Base-by-base conservation (phyloP, 2,329 filamentous ascomycete species). In the Mycosphaerella arachidis region DNA sequence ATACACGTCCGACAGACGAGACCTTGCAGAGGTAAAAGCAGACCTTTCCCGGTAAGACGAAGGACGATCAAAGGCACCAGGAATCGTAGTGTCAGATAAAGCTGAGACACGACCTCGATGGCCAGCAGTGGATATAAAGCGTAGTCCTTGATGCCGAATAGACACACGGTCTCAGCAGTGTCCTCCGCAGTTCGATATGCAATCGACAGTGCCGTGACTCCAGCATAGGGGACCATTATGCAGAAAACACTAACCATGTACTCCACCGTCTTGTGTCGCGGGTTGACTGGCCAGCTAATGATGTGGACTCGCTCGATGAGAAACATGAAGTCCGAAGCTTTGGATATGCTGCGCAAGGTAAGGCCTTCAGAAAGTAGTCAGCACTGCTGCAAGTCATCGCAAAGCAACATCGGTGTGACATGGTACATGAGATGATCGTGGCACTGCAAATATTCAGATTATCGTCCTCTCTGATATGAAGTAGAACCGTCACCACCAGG, bases 261-360 rank as follows among this genome's bases (percentile, higher is more conserved):
- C 45, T 59, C 57, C n/a, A 48, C 45, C 2, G 52, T 55, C 31
- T 48, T 43, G 35, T 52, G 37, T 18, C 53, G 53, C 20, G 53
- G 46, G 6, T 53, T 37, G 6, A 48, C 46, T 4, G 58, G 58
- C 48, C 53, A 56, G 18, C 40, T 51, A 1, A 60, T 57, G 13
- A 60, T 57, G 30, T 60, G 56, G 31, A 48, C 48, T n/a, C 58
- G 31, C 46, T 60, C 54, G 10, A 60, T 56, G 16, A 60, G 53
- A 43, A 60, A 57, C 9, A 56, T 10, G 31, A 60, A 37, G 7
- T 52, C 54, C 12, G 48, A 16, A n/a, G 48, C 58, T 57, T 56
- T 53, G 20, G 60, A 52, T 24, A 59, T 20, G 29, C 27, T 46
- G 46, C 54, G 57, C 3, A 59, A 40, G 1, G 24, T 37, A 16